Evolutionary conservation across 805 yeast species (phyloP), one percentile per base, ranked within the genome.

Genomic region (Nakazawaea laoshanensis): DNA sequence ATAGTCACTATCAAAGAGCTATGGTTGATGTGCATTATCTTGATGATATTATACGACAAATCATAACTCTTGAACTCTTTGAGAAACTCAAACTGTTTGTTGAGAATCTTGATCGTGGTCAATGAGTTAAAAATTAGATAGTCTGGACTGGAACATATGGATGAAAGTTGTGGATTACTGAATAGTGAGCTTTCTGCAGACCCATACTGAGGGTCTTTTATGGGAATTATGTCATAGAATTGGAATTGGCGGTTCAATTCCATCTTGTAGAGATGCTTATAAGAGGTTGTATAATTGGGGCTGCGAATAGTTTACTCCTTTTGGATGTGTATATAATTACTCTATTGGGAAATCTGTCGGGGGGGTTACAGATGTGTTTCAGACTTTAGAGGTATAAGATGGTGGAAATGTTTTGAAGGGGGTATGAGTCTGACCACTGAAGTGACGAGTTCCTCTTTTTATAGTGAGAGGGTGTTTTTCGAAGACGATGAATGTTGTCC

Each of bases 181-280:
- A 80, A 88, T 17, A 88, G 60, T 0, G 83, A 80, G 4, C 66
- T 60, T 4, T 63, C 64, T 0, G 29, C 30, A 7, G 79, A 62
- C 5, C 78, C 77, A 36, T 70, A 66, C 38, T 70, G 61, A 4
- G 97, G 97, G 49, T 92, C 98, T 40, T 77, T 60, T 13, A 92
- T 80, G 5, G 96, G 96, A 0, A 77, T 67, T 23, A 73, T 67
- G 33, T 86, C 95, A 52, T 82, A 87, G 54, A 89, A 82, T 40
- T 84, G 85, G 55, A 89, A 83, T 48, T 83, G 95, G 39, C 89
- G 19, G 17, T 20, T 34, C 33, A 34, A 29, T 23, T 34, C 37
- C 37, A 34, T 34, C 18, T n/a, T 64, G 88, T 88, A 82, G n/a
- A n/a, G n/a, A n/a, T n/a, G n/a, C n/a, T n/a, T n/a, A n/a, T n/a